These are phyloP conservation scores for Capsicum pubescens DNA, from an alignment of 257 asterid species.

Conservation along the genomic window DNA sequence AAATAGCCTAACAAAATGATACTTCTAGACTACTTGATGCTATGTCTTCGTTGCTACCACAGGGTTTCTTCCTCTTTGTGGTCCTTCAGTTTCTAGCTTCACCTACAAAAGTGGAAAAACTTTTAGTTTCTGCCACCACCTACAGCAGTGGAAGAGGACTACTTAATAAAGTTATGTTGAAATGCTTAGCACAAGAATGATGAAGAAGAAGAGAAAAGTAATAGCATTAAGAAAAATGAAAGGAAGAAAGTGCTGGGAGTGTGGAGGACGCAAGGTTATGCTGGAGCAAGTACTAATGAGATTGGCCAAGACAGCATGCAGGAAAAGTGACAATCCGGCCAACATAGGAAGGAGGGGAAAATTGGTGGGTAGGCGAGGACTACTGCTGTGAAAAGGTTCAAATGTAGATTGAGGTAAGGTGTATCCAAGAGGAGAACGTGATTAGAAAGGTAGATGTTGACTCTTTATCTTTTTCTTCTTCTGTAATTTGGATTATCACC, in stretches of 20 bases:
- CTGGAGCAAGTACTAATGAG: background rate
- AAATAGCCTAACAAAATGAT: background rate
- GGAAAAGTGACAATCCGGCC: background rate
- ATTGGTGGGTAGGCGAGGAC: background rate
- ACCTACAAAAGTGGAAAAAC: background rate
- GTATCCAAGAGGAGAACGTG: background rate
- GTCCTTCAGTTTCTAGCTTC: conserved; percentile 1
- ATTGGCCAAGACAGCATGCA: background rate
- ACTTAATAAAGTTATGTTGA: background rate
- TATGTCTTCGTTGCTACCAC: background rate
- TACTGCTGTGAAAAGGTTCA: background rate
- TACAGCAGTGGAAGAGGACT: background rate
- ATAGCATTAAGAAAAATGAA: background rate
- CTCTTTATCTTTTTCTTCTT: background rate
- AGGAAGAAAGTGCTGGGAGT: background rate
- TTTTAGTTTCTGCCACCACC: background rate
- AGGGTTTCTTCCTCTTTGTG: background rate
- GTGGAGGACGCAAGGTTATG: background rate
- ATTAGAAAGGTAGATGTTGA: background rate
- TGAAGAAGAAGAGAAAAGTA: background rate
- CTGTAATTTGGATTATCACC: background rate
- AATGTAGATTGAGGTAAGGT: background rate
- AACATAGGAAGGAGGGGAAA: conserved; percentile 3
- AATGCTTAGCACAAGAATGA: conserved; percentile 6
- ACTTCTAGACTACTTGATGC: background rate